Base-by-base conservation (phyloP, 257 asterid genomes). In the Solanum chiquidenum region DNA sequence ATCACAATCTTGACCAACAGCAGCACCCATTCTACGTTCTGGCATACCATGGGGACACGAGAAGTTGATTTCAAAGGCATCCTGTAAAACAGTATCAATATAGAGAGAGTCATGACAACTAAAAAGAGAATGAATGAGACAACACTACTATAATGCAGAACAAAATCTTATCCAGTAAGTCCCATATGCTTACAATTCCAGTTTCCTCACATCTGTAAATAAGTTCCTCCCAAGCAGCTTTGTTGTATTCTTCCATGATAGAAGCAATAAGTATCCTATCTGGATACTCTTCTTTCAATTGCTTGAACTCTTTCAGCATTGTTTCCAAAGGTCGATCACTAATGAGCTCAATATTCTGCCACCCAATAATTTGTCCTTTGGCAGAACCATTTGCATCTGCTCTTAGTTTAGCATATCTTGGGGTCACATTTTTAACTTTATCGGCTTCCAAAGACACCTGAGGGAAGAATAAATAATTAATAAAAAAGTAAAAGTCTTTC, bases 11-110 rank as follows among this genome's bases (percentile, higher is more conserved):
- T 96, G 99, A 46, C 99, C 99, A 88, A 95, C 98, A 1, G 99
- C 99, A 88, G 99, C 99, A 80, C 99, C 99, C 99, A 96, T 96
- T 89, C 91, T 94, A 44, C 99, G 95, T 92, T 96, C 99, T 1
- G 99, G 99, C 99, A 96, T 96, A 85, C 99, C 99, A 87, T 96
- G 99, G 23, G 99, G 99, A 79, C 99, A 96, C 14, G 99, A 96
- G 88, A 96, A 96, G 86, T 96, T 96, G 89, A 96, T 88, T 88
- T 96, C 99, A 5, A 96, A 8, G 86, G 98, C 98, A 92, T 96
- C 99, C 99, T 96, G 88, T 35, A 83, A 42, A 74, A 7, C 29
- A 49, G 79, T 23, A 68, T 69, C 87, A 89, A 77, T 49, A 90
- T 37, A 31, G 80, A 85, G 75, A 33, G 37, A 80, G 58, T 88